Evolutionary conservation across 345 rosid species (phyloP).

Genomic region (Geranium brycei): DNA sequence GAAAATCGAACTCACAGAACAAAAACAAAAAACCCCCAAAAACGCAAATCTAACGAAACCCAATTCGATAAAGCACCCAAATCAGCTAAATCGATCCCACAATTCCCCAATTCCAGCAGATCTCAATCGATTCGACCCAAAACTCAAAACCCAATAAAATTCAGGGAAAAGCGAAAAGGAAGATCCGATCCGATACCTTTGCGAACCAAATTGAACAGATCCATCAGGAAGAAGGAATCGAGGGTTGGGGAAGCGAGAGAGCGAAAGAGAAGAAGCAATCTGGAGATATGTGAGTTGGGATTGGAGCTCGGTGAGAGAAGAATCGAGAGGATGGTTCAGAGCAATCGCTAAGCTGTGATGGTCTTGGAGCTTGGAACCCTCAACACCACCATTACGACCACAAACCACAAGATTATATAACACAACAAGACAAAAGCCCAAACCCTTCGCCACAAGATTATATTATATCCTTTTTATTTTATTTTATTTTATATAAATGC

Average conservation of each 20-base stretch:
- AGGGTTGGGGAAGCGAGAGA: not conserved
- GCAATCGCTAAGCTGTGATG: no score
- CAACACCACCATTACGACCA: no score
- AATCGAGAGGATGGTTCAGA: not conserved
- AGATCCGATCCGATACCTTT: conserved; percentile 32
- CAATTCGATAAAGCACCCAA: not conserved
- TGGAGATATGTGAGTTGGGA: not conserved
- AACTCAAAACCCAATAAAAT: no score
- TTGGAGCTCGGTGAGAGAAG: not conserved
- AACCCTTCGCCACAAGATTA: no score
- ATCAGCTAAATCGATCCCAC: not conserved
- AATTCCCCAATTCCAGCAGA: not conserved
- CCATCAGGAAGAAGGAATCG: conserved; percentile 25
- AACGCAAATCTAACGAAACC: not conserved
- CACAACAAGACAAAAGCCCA: no score
- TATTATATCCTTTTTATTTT: no score
- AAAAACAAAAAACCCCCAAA: not conserved
- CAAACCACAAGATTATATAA: no score
- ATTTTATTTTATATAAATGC: no score
- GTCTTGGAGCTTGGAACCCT: no score
- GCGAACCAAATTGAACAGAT: conserved; percentile 54
- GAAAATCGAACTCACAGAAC: not conserved
- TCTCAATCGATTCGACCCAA: conserved; percentile 16
- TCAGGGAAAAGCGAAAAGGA: not conserved
- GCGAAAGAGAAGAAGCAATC: not conserved